A percentile compares a stretch with the other conserved stretches of the same genome.
Evolutionary conservation across 2,329 filamentous ascomycete genomes (phyloP).

Genomic region (Epichloe sp.): DNA sequence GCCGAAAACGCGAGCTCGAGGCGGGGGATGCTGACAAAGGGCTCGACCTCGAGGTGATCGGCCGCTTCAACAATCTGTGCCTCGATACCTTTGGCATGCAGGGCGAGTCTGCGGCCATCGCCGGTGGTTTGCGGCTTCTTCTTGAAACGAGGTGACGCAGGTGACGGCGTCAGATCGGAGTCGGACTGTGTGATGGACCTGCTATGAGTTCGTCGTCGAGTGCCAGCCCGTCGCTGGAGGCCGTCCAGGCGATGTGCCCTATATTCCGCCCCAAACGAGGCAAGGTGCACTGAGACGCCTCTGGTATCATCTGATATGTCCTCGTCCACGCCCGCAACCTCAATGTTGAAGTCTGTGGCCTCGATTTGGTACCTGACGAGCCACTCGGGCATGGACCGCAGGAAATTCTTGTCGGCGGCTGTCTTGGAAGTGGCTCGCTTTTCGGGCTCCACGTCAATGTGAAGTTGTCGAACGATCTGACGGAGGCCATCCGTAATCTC

Average conservation of each 20-base stretch:
- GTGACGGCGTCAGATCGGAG: constrained; percentile 38
- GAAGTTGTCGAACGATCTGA: constrained; percentile 78
- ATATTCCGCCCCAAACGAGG: constrained; percentile 82
- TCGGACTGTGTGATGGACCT: constrained; percentile 57
- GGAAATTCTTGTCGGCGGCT: constrained; percentile 48
- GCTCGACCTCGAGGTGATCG: constrained; percentile 71
- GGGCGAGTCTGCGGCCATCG: constrained; percentile 69
- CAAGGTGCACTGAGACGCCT: constrained; percentile 74
- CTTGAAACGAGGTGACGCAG: constrained; percentile 24
- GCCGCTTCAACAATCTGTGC: constrained; percentile 81
- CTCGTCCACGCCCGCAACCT: constrained; percentile 78
- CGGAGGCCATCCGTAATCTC: constrained; percentile 88
- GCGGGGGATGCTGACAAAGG: constrained; percentile 73
- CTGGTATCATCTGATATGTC: constrained; percentile 70
- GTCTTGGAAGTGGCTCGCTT: constrained; percentile 38
- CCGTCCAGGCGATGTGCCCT: constrained; percentile 65
- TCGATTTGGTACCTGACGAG: constrained; percentile 72
- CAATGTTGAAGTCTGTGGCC: constrained; percentile 77
- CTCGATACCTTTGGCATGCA: constrained; percentile 75
- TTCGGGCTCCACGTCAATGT: constrained; percentile 52
- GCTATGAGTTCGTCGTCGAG: constrained; percentile 61
- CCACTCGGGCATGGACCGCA: constrained; percentile 74
- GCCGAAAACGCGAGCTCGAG: constrained; percentile 83
- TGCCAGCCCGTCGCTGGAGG: constrained; percentile 36
- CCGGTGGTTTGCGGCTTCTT: constrained; percentile 43